These are phyloP conservation scores for Pichia inconspicua DNA, from an alignment of 1,139 yeast genomes.

Conservation along the genomic window DNA sequence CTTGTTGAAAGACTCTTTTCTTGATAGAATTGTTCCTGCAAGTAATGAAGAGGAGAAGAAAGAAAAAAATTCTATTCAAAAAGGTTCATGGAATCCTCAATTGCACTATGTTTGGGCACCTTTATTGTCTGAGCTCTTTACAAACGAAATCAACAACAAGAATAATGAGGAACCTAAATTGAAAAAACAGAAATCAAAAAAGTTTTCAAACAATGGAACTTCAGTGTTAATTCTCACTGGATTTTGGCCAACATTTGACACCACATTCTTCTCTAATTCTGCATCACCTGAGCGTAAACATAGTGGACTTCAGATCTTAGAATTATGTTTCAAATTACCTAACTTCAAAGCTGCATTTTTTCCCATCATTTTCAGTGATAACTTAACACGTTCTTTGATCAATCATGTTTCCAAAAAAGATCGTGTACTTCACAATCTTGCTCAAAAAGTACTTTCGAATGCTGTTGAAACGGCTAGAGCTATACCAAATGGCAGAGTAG, in stretches of 20 bases:
- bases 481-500: constrained; percentile 27
- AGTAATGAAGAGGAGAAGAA: constrained; percentile 29
- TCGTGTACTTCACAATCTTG: constrained; percentile 60
- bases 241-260: constrained; percentile 81
- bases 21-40: constrained; percentile 38
- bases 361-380: constrained; percentile 48
- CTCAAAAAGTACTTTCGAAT: constrained; percentile 40
- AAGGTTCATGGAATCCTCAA: constrained; percentile 70
- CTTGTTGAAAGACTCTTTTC: constrained; percentile 54
- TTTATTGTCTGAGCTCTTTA: constrained; percentile 40
- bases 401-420: constrained; percentile 68
- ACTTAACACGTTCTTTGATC: constrained; percentile 65
- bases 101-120: constrained; percentile 80
- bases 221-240: constrained; percentile 37
- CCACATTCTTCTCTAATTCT: constrained; percentile 64
- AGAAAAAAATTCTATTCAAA: constrained; percentile 32
- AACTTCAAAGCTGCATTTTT: constrained; percentile 23
- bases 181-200: constrained; percentile 30
- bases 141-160: constrained; percentile 6
- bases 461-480: constrained; percentile 27
- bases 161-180: constrained; percentile 23
- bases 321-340: constrained; percentile 36
- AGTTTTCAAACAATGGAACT: not conserved
- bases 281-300: constrained; percentile 82
- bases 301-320: constrained; percentile 76